Percentiles rank a stretch among this genome's conserved stretches.
phyloP scores from a whole-genome alignment of 1,284 basidiomycete genomes.

The Ustilago trichophora region DNA sequence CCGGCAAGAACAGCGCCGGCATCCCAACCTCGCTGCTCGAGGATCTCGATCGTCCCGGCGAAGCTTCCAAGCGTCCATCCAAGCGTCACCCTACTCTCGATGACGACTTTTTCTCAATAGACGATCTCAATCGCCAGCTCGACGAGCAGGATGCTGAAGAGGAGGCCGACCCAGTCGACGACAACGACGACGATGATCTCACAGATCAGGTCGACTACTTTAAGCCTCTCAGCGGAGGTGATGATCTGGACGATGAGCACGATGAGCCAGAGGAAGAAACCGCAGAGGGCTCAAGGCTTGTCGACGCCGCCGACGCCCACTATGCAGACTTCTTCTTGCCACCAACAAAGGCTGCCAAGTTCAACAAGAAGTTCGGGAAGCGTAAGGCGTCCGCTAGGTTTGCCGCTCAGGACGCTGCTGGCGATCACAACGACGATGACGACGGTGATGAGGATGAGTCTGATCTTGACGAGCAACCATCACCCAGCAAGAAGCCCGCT shows the following conservation, averaged over 20 bases:
- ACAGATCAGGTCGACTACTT: constrained; percentile 67
- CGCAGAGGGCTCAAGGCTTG: constrained; percentile 12
- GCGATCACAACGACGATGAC: constrained; percentile 16
- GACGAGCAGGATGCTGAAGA: constrained; percentile 77
- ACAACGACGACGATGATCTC: constrained; percentile 71
- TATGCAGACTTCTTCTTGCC: constrained; percentile 73
- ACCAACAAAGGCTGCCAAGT: constrained; percentile 37
- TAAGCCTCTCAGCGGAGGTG: constrained; percentile 39
- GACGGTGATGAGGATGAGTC: constrained; percentile 12
- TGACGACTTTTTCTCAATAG: constrained; percentile 91
- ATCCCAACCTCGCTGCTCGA: constrained; percentile 67
- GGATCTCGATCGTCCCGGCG: constrained; percentile 50
- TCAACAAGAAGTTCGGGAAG: constrained; percentile 47
- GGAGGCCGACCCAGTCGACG: constrained; percentile 71
- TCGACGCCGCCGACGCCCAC: constrained; percentile 64
- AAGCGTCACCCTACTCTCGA: constrained; percentile 76
- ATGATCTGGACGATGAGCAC: constrained; percentile 35
- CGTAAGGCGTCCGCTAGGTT: constrained; percentile 37
- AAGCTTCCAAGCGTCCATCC: constrained; percentile 12
- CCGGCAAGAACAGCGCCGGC: constrained; percentile 70
- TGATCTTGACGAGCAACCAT: constrained; percentile 9
- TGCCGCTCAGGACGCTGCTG: constrained; percentile 28
- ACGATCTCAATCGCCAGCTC: constrained; percentile 86
- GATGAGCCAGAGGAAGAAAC: constrained; percentile 44
- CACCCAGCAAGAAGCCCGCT: constrained; percentile 58